Base-by-base conservation (phyloP, 2,329 filamentous ascomycete species). In the Trichoderma sp. region DNA sequence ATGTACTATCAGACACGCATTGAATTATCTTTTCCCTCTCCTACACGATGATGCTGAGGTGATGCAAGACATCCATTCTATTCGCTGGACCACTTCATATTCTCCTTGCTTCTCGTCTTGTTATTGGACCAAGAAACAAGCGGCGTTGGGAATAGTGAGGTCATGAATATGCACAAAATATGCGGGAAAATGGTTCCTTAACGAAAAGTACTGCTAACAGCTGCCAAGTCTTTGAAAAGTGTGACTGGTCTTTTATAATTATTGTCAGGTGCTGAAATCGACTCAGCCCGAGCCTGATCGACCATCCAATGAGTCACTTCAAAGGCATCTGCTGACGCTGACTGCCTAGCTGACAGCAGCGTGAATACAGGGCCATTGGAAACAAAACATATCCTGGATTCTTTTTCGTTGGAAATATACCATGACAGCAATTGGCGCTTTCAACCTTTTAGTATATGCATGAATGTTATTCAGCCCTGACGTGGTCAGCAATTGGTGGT, bases 1-100 rank as follows among this genome's bases (percentile, higher is more conserved):
- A 63, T 75, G 74, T 72, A 72, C 63, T 66, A 75, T 71, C 67
- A 71, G 67, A 75, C 65, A 75, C 67, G 74, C 74, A 72, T 71
- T 53, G 59, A 66, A 66, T 45, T 35, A 21, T 21, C 60, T 50
- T n/a, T 62, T 33, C 45, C 67, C 67, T 50, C 73, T 71, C 64
- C 11, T 35, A 18, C 31, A 18, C 35, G 64, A 18, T 27, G 14
- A 24, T 35, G 33, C 3, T 35, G 60, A 64, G 56, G 41, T 65
- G 60, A 56, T 53, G 31, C 5, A 29, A 16, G 6, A 27, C 3
- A 14, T 29, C 18, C 4, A 3, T 62, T 62, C n/a, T 7, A n/a
- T 65, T 12, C 8, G 33, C 9, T n/a, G 21, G 27, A n/a, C 3
- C 59, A 11, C 6, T 71, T 33, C 12, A 18, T 6, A 50, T 38